Conservation (phyloP, 2,329 filamentous ascomycete species). For the Fusarium vanettenii region DNA sequence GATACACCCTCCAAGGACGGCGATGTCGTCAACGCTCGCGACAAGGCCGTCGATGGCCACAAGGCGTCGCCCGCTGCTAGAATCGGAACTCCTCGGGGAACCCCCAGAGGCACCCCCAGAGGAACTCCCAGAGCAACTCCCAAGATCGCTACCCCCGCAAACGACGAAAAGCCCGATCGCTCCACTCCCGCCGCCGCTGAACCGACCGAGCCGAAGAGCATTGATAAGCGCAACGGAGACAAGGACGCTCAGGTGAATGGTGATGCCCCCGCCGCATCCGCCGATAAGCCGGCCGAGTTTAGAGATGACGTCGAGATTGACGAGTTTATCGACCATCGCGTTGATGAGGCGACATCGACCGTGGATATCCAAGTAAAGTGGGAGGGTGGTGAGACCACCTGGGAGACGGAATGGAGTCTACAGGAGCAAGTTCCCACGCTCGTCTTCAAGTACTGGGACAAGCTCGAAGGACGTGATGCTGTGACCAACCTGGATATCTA, state of each 20-base stretch:
- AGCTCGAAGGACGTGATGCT: slow-evolving; percentile 35
- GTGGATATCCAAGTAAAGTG: slow-evolving; percentile 41
- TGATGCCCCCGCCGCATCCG: neutral
- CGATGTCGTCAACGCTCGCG: slow-evolving; percentile 25
- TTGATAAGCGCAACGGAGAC: slow-evolving; percentile 12
- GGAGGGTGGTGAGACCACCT: slow-evolving; percentile 39
- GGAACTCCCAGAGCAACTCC: slow-evolving; percentile 9
- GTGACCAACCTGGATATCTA: slow-evolving; percentile 39
- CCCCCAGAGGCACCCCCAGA: slow-evolving; percentile 1
- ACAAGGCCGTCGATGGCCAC: slow-evolving; percentile 13
- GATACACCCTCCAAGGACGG: slow-evolving; percentile 28
- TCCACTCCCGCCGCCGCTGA: neutral
- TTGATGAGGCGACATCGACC: slow-evolving; percentile 37
- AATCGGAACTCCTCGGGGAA: slow-evolving; percentile 20
- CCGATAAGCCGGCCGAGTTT: slow-evolving; percentile 1
- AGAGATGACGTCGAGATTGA: slow-evolving; percentile 40
- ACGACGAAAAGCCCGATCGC: slow-evolving; percentile 8
- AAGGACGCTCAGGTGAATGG: slow-evolving; percentile 21
- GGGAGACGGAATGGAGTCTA: slow-evolving; percentile 44
- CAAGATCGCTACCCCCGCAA: slow-evolving; percentile 17
- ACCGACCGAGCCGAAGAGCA: neutral
- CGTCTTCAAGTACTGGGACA: slow-evolving; percentile 44
- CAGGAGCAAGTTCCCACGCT: slow-evolving; percentile 41
- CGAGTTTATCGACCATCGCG: slow-evolving; percentile 31
- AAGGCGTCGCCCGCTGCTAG: slow-evolving; percentile 23